These are phyloP conservation scores for Chaetoceros tenuissimus DNA, from an alignment of 108 stramenopile genomes.

Conservation along the genomic window DNA sequence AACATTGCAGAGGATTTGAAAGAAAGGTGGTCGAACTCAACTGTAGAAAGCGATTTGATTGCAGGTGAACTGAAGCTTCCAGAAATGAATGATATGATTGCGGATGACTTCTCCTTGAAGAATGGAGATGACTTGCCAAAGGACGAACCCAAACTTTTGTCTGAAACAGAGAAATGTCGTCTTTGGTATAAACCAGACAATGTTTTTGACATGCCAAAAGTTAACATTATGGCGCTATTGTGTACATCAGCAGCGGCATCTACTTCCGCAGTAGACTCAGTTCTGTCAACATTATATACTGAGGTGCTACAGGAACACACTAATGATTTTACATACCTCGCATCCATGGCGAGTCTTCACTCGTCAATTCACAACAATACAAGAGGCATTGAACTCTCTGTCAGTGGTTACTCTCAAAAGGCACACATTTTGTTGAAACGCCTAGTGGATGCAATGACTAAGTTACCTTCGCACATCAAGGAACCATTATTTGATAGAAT, in stretches of 20 bases:
- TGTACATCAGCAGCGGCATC: conserved; percentile 19
- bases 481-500: conserved; percentile 47
- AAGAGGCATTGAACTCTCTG: conserved; percentile 30
- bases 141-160: conserved; percentile 14
- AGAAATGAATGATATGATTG: conserved; percentile 44
- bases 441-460: conserved; percentile 30
- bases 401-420: conserved; percentile 79
- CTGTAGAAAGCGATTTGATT: neutral
- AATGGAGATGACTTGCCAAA: neutral
- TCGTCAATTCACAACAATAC: conserved; percentile 18
- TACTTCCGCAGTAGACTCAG: conserved; percentile 18
- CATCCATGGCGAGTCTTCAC: conserved; percentile 55
- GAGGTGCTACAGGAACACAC: conserved; percentile 39
- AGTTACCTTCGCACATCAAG: conserved; percentile 11
- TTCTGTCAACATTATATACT: conserved; percentile 32
- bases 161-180: conserved; percentile 12
- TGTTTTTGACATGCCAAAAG: conserved; percentile 69
- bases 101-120: conserved; percentile 34
- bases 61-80: conserved; percentile 21
- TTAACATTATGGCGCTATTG: conserved; percentile 42
- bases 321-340: conserved; percentile 58
- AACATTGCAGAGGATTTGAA: conserved; percentile 15
- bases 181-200: conserved; percentile 73
- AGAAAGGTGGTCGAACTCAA: conserved; percentile 10
- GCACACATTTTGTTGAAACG: conserved; percentile 43